Evolutionary conservation across 1,284 basidiomycete species (phyloP), one percentile per base, ranked within the genome.

Genomic region (Neonothopanus nambi): DNA sequence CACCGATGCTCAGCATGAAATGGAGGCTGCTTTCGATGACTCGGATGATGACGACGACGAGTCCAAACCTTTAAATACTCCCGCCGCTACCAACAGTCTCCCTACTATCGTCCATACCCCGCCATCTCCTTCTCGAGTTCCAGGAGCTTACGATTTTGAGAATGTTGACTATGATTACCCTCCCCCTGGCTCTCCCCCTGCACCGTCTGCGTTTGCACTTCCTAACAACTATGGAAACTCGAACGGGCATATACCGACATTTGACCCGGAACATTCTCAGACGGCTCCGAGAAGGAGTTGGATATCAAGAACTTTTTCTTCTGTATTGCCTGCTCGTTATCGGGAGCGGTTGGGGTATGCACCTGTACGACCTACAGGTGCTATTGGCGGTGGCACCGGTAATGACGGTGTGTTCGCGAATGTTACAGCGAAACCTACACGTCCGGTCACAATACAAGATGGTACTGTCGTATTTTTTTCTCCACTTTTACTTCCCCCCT

Each of bases 391-490:
- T 9, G 94, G 95, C 0, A 81, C 79, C 5, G 74, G 76, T 44
- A 94, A 95, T 63, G 95, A 97, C 60, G 96, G 96, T 23, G 95
- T 99, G 7, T 99, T 99, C 70, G 89, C 89, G 42, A 99, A 99
- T 68, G 85, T 99, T 21, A 89, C 87, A 40, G 97, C 97, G 3
- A 97, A 98, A 66, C 96, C 96, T 1, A 75, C 81, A 39, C 65
- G 74, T 20, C 77, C 80, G 41, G 71, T 80, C 15, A 81, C 71
- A 66, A 78, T 87, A 20, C 84, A 75, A 63, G 80, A 87, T 59
- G 89, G 88, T 88, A 52, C 33, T 77, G 17, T 50, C 20, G 35
- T n/a, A 30, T 41, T 8, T 57, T 57, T 20, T 42, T 17, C 28
- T 18, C 7, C 21, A 45, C 15, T 24, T 18, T 23, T 20, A 44